phyloP scores from a whole-genome alignment of 208 protist genomes.

The Polymyxa betae region DNA sequence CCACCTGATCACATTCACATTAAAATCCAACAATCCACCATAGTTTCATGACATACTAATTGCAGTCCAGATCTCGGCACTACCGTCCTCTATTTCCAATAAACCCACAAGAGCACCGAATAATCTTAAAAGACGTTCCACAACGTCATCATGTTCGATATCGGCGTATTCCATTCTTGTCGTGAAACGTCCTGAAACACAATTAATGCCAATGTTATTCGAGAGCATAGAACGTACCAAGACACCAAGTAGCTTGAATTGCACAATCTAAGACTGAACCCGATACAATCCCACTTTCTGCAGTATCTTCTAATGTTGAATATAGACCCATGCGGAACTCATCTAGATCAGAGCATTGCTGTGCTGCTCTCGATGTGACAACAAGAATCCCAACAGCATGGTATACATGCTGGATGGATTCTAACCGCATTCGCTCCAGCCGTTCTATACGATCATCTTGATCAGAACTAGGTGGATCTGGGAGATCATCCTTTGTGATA shows the following conservation, averaged over 20 bases:
- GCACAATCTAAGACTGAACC: neutral
- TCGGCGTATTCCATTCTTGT: neutral
- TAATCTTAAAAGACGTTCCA: neutral
- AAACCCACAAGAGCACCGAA: neutral
- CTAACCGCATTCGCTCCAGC: constrained; percentile 4
- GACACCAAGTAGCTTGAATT: constrained; percentile 20
- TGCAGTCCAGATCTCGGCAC: neutral
- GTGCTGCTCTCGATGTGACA: neutral
- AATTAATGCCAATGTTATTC: neutral
- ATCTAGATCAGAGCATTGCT: neutral
- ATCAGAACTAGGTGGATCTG: too few relatives aligned
- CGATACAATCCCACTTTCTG: too few relatives aligned
- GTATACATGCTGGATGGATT: constrained; percentile 34
- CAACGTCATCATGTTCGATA: neutral
- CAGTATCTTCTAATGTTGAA: neutral
- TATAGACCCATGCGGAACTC: constrained; percentile 1
- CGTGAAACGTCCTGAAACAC: neutral
- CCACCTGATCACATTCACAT: neutral
- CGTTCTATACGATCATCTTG: neutral
- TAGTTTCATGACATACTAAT: neutral
- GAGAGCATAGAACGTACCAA: neutral
- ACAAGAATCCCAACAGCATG: constrained; percentile 14
- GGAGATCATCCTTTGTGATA: too few relatives aligned
- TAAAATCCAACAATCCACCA: neutral
- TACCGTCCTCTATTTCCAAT: neutral